phyloP scores from a whole-genome alignment of 2,329 filamentous ascomycete genomes.

The Monosporascus sp. region DNA sequence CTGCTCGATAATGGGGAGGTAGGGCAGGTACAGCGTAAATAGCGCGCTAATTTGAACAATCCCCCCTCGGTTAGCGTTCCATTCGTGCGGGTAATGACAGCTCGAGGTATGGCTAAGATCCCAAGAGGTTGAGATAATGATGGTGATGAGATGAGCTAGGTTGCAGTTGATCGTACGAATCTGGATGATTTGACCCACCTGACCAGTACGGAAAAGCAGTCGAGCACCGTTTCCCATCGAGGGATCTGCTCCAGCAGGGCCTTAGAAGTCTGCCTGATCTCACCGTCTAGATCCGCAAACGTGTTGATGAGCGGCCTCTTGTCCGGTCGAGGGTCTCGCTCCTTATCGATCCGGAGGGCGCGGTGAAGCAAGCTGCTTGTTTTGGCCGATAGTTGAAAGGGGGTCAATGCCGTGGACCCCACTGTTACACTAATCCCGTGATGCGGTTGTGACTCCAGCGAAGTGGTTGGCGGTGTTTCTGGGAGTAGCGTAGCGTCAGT shows the following conservation, averaged over 20 bases:
- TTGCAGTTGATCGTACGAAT: background rate
- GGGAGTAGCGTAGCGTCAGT: slow-evolving; percentile 23
- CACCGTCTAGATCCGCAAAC: slow-evolving; percentile 23
- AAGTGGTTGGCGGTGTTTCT: slow-evolving; percentile 12
- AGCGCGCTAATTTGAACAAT: slow-evolving; percentile 15
- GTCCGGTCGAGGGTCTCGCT: slow-evolving; percentile 15
- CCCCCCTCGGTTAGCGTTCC: too few relatives aligned
- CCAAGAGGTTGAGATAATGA: too few relatives aligned
- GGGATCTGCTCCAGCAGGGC: slow-evolving; percentile 20
- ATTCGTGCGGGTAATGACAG: too few relatives aligned
- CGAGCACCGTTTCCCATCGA: slow-evolving; percentile 26
- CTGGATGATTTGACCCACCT: slow-evolving; percentile 17
- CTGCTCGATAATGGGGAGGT: slow-evolving; percentile 23
- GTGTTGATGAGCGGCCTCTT: slow-evolving; percentile 20
- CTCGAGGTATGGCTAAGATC: too few relatives aligned
- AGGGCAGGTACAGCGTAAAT: slow-evolving; percentile 28
- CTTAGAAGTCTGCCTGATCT: slow-evolving; percentile 23
- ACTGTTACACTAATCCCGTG: slow-evolving; percentile 17
- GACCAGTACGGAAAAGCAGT: slow-evolving; percentile 29
- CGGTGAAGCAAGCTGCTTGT: slow-evolving; percentile 25
- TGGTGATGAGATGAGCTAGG: too few relatives aligned
- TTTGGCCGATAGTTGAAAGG: slow-evolving; percentile 28
- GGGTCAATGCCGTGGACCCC: slow-evolving; percentile 15
- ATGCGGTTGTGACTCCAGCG: slow-evolving; percentile 1
- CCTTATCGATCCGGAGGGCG: slow-evolving; percentile 24